Evolutionary conservation across 1,284 basidiomycete species (phyloP), one percentile per base, ranked within the genome.

Genomic region (Sporisorium graminicola): DNA sequence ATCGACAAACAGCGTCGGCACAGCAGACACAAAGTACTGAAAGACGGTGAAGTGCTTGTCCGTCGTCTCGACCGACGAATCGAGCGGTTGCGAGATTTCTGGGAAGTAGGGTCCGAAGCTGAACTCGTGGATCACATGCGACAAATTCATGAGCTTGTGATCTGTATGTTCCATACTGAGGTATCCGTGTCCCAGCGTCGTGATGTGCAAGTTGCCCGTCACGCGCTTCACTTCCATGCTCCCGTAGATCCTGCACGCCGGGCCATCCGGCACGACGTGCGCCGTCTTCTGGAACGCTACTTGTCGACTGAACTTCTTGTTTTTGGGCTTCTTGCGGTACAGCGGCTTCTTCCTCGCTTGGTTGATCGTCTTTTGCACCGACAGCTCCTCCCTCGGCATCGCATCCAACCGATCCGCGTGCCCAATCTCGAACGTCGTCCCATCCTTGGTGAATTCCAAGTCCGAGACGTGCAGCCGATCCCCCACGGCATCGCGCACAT

Each of bases 91-190:
- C 0, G 91, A 90, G 66, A 99, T 98, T 57, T 95, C 92, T 0
- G 96, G 96, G 88, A 98, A 98, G 88, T 93, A 93, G 0, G 94
- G 93, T 0, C 96, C 96, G 81, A 98, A 98, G 1, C 94, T 97
- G 86, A 98, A 96, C 86, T 98, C 96, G 72, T 92, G 92, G 77
- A 98, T 94, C 65, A 98, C 91, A 87, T 99, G 96, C 1, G 94
- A 94, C 35, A 98, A 89, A 84, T 99, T 98, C 94, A 99, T 97
- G 8, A 71, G 61, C 37, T 59, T 37, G 82, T 98, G 95, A 74
- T 94, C 92, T 2, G 95, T 93, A 85, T 98, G 95, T 70, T 94
- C 90, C 72, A 89, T 89, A 81, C 92, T 94, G 58, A 91, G 88
- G 84, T 98, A 99, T 16, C 95, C 96, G 85, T 98, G 95, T 0